Evolutionary conservation across 768 basidiomycete genomes (phyloP), one percentile per base, ranked within the genome.

Genomic region (Rhodotorula toruloides): DNA sequence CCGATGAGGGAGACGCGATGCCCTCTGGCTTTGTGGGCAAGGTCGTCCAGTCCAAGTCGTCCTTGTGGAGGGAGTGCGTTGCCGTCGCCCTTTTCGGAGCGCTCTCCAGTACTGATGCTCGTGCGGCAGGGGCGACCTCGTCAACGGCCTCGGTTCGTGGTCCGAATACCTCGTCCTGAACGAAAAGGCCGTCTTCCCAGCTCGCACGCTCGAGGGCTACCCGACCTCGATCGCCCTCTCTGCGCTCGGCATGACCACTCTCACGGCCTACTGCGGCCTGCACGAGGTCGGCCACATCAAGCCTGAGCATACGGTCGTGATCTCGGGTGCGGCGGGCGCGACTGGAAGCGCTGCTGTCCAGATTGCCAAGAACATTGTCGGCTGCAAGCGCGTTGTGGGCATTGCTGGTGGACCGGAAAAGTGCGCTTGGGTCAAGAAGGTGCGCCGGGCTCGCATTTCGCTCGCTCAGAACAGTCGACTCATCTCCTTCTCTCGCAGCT

Each of bases 271-370:
- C 52, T 55, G 59, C 25, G 76, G 75, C 2, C 63, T 70, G 1
- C 65, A 70, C 58, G n/a, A 46, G 29, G 68, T 74, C 47, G 72
- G 72, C 40, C 36, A 74, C 14, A 49, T 76, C 61, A 74, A 75
- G 50, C 47, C 56, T 19, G 74, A 73, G 19, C 54, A 74, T 46
- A 70, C 67, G 1, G 61, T 78, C 25, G 69, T 76, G 55, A 67
- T 78, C 31, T 73, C 71, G 1, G 76, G 76, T 31, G 77, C 76
- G 12, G 77, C 77, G 3, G 77, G 77, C 8, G 65, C 71, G n/a
- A 63, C 49, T 29, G 48, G 44, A 13, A 60, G 61, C 52, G 69
- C 69, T 10, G 73, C 73, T 48, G 74, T 73, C 4, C 66, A 67
- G 39, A 54, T 77, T 61, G 75, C 75, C 47, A 76, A 76, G 67